Conservation (phyloP, 495 filamentous ascomycete species). For the Lepidopterella palustris region DNA sequence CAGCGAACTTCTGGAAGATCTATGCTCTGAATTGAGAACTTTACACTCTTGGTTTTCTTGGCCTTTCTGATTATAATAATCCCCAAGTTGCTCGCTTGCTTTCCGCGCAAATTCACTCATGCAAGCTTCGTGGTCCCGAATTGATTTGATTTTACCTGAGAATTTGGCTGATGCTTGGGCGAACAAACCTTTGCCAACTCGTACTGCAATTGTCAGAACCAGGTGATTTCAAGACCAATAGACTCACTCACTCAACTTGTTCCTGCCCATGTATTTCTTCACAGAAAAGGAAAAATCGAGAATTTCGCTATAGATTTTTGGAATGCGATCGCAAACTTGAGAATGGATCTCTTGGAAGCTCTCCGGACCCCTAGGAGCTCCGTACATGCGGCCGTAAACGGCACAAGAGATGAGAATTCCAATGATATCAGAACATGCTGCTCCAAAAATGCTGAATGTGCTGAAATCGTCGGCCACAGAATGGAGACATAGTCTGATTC, state of each 20-base stretch:
- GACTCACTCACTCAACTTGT: no score
- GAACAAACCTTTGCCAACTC: neutral
- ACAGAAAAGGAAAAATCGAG: neutral
- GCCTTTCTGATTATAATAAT: neutral
- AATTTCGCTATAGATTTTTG: neutral
- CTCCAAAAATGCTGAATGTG: neutral
- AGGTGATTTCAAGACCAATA: no score
- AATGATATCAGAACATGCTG: constrained; percentile 1
- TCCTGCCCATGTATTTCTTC: constrained; percentile 1
- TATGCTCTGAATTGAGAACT: no score
- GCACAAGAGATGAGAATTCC: constrained; percentile 2
- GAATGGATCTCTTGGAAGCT: constrained; percentile 1
- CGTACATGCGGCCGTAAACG: neutral
- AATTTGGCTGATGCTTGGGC: constrained; percentile 3
- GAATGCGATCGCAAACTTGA: neutral
- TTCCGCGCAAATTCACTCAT: constrained; percentile 3
- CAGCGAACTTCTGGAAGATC: no score
- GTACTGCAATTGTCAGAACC: no score
- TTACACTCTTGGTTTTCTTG: neutral
- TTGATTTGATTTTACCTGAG: neutral
- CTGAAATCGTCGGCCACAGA: constrained; percentile 1
- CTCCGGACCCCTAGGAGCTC: neutral
- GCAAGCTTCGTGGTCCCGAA: neutral
- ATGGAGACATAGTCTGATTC: constrained; percentile 3
- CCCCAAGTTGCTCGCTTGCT: neutral